Evolutionary conservation across 805 yeast genomes (phyloP), one percentile per base, ranked within the genome.

Genomic region (Sporopachydermia lactativora): DNA sequence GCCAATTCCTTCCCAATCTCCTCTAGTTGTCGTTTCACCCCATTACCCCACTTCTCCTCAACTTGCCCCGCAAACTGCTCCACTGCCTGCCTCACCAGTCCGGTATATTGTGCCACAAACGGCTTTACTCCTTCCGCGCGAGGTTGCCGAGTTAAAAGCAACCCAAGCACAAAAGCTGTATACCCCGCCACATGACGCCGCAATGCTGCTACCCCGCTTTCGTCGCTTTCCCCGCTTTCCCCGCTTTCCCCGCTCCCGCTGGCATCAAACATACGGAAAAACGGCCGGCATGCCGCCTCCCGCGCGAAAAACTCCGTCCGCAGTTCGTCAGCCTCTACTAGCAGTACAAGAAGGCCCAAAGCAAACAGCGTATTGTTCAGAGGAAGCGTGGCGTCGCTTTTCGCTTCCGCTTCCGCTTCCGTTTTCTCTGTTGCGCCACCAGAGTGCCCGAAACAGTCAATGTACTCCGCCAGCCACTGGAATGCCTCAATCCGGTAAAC

Each of bases 1-100:
- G n/a, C n/a, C n/a, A n/a, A n/a, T n/a, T n/a, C n/a, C n/a, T n/a
- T n/a, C n/a, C n/a, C n/a, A n/a, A n/a, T n/a, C n/a, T n/a, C n/a
- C n/a, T n/a, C n/a, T n/a, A 24, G 31, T 24, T 24, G 31, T n/a
- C n/a, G 31, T 8, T 24, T 8, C 8, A 24, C 31, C n/a, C 31
- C 31, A 24, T 24, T 24, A n/a, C 31, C 31, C 31, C 31, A 24
- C n/a, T n/a, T 24, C n/a, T 24, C 31, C 8, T 24, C 31, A 24
- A 24, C 31, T n/a, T n/a, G 31, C 8, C n/a, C n/a, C 8, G n/a
- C n/a, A 24, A 24, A 24, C 8, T n/a, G 13, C 31, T 24, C 31
- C 8, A 24, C 31, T 8, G n/a, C 31, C 8, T 8, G n/a, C 8
- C 8, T 24, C 8, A 24, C n/a, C n/a, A 8, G 8, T 24, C 13